A percentile compares a stretch with the other conserved stretches of the same genome.
Evolutionary conservation across 139 green algal species (phyloP).

Genomic region (Chlamydomonas schloesseri): DNA sequence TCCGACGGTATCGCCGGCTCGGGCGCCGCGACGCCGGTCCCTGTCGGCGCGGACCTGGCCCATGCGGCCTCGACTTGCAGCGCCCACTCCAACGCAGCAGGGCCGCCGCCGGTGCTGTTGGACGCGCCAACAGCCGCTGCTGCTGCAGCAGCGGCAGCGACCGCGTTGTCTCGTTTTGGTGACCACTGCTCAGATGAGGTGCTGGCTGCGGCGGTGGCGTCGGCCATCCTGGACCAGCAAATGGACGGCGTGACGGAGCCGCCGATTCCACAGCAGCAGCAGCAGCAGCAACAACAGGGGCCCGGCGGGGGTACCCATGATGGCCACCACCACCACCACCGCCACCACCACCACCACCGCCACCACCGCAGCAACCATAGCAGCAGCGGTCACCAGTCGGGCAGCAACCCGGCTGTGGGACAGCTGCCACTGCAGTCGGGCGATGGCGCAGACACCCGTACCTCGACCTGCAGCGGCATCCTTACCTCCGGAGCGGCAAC

Average conservation of each 20-base stretch:
- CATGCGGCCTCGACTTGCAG: no score
- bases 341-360: background rate
- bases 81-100: no score
- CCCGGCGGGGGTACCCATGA: no score
- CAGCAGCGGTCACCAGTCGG: background rate
- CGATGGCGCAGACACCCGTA: no score
- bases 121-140: background rate
- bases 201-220: constrained; percentile 18
- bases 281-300: background rate
- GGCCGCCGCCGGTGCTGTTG: background rate
- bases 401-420: no score
- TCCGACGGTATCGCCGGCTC: no score
- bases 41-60: no score
- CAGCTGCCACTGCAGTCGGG: no score
- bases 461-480: no score
- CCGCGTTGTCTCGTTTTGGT: constrained; percentile 24
- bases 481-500: no score
- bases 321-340: background rate
- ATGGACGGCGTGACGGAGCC: constrained; percentile 37
- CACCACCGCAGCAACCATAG: background rate
- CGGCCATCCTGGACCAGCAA: constrained; percentile 37
- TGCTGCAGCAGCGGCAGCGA: background rate
- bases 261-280: background rate
- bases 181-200: constrained; percentile 13
- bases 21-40: no score